Conservation (phyloP, 1,284 basidiomycete genomes). For the Cystobasidium sp. region DNA sequence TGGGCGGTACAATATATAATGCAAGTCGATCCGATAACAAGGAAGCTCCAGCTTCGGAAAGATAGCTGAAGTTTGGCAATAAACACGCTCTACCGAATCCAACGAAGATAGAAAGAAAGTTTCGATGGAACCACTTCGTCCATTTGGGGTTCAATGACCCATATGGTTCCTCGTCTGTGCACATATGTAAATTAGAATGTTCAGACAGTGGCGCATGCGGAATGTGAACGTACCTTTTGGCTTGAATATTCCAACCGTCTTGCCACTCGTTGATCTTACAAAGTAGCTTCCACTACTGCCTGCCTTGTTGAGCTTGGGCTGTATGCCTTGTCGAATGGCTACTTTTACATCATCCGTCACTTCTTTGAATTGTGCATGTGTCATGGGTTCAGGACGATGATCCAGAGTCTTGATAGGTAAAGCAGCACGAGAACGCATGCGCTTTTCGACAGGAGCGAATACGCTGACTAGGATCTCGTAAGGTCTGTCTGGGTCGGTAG, state of each 20-base stretch:
- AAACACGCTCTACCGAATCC: slow-evolving; percentile 75
- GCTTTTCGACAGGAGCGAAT: slow-evolving; percentile 67
- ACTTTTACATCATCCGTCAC: slow-evolving; percentile 67
- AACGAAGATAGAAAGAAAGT: slow-evolving; percentile 62
- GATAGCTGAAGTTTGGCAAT: slow-evolving; percentile 70
- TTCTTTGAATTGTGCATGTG: slow-evolving; percentile 70
- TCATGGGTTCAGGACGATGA: slow-evolving; percentile 70
- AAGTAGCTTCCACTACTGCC: slow-evolving; percentile 87
- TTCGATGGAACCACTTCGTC: slow-evolving; percentile 75
- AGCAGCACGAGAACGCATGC: slow-evolving; percentile 55
- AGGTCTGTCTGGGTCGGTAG: slow-evolving; percentile 61
- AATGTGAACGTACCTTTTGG: slow-evolving; percentile 70
- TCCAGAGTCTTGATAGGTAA: slow-evolving; percentile 72
- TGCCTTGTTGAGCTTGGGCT: slow-evolving; percentile 85
- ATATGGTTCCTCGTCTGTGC: slow-evolving; percentile 41
- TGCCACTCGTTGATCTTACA: slow-evolving; percentile 68
- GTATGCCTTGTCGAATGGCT: slow-evolving; percentile 74
- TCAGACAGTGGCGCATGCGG: not conserved
- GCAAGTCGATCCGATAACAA: slow-evolving; percentile 75
- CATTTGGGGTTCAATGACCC: slow-evolving; percentile 74
- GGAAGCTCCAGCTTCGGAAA: slow-evolving; percentile 64
- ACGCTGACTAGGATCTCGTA: slow-evolving; percentile 77
- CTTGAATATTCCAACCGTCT: slow-evolving; percentile 79
- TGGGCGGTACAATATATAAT: slow-evolving; percentile 81
- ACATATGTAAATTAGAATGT: not conserved